Conservation (phyloP, 2,329 filamentous ascomycete species). For the Diaporthe destruens region DNA sequence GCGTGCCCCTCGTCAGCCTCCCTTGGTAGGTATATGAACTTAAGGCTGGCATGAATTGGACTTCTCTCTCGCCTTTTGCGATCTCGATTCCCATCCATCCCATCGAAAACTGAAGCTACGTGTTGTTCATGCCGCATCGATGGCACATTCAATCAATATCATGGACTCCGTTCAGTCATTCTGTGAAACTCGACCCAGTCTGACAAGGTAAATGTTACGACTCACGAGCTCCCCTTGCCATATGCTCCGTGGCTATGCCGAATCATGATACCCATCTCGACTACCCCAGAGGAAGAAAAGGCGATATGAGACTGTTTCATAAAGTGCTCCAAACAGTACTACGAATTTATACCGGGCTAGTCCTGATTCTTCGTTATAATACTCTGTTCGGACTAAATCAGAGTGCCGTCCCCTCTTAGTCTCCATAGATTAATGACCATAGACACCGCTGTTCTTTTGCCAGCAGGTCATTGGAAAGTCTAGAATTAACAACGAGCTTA, state of each 20-base stretch:
- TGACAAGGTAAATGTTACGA: neutral
- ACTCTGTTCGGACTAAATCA: neutral
- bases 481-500: neutral
- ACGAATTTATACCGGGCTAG: neutral
- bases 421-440: neutral
- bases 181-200: neutral
- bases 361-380: neutral
- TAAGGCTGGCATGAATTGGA: neutral
- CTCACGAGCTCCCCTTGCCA: neutral
- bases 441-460: neutral
- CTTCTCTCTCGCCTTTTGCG: neutral
- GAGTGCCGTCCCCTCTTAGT: no score
- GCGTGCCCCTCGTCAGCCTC: no score
- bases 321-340: neutral
- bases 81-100: neutral
- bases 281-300: neutral
- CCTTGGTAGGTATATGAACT: neutral
- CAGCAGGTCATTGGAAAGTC: neutral
- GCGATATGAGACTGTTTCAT: neutral
- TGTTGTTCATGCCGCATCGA: neutral
- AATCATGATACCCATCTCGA: neutral
- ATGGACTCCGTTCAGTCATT: neutral
- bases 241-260: neutral
- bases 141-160: neutral
- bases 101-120: neutral